These are phyloP conservation scores for Nannizzia gypsea DNA, from an alignment of 2,329 filamentous ascomycete species.

Conservation along the genomic window DNA sequence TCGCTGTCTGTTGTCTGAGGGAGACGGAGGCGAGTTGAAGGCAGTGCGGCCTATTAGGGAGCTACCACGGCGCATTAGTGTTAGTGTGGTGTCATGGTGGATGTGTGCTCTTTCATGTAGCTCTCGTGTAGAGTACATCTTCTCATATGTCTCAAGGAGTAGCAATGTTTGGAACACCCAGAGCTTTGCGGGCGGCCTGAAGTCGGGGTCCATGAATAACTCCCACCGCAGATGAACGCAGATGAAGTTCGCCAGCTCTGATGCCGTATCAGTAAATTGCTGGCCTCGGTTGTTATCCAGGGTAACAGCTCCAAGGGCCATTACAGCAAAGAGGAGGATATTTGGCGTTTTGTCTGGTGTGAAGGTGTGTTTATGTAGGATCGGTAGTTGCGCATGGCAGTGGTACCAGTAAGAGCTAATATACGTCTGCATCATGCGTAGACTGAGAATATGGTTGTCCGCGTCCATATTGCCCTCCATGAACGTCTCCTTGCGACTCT, in stretches of 20 bases:
- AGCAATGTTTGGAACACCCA: conserved; percentile 93
- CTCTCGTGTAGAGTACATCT: conserved; percentile 88
- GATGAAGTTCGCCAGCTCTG: conserved; percentile 75
- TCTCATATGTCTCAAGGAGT: conserved; percentile 86
- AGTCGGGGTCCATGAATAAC: conserved; percentile 83
- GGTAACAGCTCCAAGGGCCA: conserved; percentile 83
- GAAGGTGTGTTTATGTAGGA: conserved; percentile 90
- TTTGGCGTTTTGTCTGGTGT: conserved; percentile 76
- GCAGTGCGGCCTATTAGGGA: conserved; percentile 79
- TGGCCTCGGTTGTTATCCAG: conserved; percentile 70
- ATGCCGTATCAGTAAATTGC: conserved; percentile 61
- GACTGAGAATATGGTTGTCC: conserved; percentile 55
- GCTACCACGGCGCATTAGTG: conserved; percentile 84
- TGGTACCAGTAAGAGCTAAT: conserved; percentile 89
- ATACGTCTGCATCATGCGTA: conserved; percentile 92
- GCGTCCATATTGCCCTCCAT: conserved; percentile 64
- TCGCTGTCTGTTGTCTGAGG: conserved; percentile 48
- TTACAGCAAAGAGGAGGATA: conserved; percentile 72
- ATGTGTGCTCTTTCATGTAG: conserved; percentile 92
- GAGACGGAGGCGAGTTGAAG: conserved; percentile 69
- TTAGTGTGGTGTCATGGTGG: conserved; percentile 90
- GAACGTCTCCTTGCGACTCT: conserved; percentile 63
- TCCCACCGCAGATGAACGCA: conserved; percentile 93
- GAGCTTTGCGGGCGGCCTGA: conserved; percentile 80
- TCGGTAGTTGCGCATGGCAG: conserved; percentile 87